phyloP scores from a whole-genome alignment of 1,139 yeast genomes.

The Kodamaea ohmeri region DNA sequence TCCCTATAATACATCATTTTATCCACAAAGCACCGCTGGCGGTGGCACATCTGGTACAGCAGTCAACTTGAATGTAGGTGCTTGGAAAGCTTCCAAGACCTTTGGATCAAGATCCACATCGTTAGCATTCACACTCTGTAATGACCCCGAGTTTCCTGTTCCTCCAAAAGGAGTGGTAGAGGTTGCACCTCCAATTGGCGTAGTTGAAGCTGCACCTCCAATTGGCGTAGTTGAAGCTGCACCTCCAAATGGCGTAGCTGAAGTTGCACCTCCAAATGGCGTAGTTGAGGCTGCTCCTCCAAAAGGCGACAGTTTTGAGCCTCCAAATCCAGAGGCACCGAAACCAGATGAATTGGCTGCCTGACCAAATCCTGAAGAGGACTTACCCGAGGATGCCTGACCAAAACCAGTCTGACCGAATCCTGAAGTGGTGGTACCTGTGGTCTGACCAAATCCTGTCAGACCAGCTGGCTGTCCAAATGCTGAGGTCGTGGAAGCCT shows the following conservation, averaged over 20 bases:
- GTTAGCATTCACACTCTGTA: constrained; percentile 1
- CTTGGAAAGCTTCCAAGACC: constrained; percentile 50
- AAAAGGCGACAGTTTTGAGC: constrained; percentile 4
- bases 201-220: constrained; percentile 1
- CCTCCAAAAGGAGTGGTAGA: constrained; percentile 6
- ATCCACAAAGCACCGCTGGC: constrained; percentile 40
- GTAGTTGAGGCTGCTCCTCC: constrained; percentile 13
- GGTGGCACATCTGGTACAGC: constrained; percentile 79
- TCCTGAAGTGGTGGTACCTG: constrained; percentile 3
- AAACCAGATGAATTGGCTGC: too few species aligned
- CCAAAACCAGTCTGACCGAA: constrained; percentile 1
- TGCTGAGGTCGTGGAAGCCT: constrained; percentile 4
- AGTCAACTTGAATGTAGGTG: constrained; percentile 56
- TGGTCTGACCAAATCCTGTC: constrained; percentile 10
- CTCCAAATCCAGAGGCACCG: constrained; percentile 13
- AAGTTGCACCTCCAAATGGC: constrained; percentile 5
- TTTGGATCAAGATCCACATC: constrained; percentile 30
- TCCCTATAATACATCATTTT: constrained; percentile 2
- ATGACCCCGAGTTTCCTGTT: constrained; percentile 1
- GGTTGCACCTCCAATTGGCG: constrained; percentile 12
- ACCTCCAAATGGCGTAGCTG: constrained; percentile 9
- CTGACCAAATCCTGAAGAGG: background rate
- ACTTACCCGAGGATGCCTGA: background rate
- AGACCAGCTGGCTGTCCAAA: constrained; percentile 6
- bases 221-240: background rate